phyloP scores from a whole-genome alignment of 805 yeast genomes.

The Sporopachydermia quercuum region DNA sequence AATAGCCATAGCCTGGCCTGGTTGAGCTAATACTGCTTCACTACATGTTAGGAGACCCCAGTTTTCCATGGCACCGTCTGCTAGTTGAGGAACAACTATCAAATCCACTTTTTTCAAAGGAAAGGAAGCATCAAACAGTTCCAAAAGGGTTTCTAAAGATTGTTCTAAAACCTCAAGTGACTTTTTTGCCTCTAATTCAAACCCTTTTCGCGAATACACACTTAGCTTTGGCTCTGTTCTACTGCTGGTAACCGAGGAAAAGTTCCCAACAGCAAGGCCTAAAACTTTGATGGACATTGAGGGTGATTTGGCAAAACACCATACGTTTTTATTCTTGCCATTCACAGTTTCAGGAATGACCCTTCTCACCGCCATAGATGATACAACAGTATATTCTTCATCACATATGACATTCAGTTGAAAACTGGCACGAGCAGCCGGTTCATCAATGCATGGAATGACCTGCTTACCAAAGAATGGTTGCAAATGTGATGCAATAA shows the following conservation, averaged over 20 bases:
- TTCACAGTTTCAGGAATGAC: slow-evolving; percentile 10
- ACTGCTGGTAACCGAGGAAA: slow-evolving; percentile 33
- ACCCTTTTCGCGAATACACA: slow-evolving; percentile 41
- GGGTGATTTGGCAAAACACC: slow-evolving; percentile 37
- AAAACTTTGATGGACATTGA: slow-evolving; percentile 49
- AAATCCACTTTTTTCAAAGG: slow-evolving; percentile 57
- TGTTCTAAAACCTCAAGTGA: slow-evolving; percentile 34
- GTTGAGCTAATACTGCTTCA: slow-evolving; percentile 23
- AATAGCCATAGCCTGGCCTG: slow-evolving; percentile 35
- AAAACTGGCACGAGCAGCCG: slow-evolving; percentile 36
- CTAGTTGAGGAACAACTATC: slow-evolving; percentile 51
- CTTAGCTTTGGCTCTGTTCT: slow-evolving; percentile 29
- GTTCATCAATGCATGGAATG: slow-evolving; percentile 61
- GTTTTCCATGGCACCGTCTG: slow-evolving; percentile 74
- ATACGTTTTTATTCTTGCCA: slow-evolving; percentile 20
- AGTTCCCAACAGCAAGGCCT: slow-evolving; percentile 55
- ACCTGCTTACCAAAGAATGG: slow-evolving; percentile 48
- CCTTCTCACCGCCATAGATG: slow-evolving; percentile 28
- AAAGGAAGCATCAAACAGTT: slow-evolving; percentile 27
- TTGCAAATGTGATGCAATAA: slow-evolving; percentile 60
- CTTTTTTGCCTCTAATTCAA: slow-evolving; percentile 29
- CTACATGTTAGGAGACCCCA: slow-evolving; percentile 44
- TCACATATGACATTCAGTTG: slow-evolving; percentile 32
- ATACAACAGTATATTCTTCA: slow-evolving; percentile 30
- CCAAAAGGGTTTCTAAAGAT: slow-evolving; percentile 33